phyloP scores from a whole-genome alignment of 1,284 basidiomycete genomes.

The Stygiomarasmius scandens region DNA sequence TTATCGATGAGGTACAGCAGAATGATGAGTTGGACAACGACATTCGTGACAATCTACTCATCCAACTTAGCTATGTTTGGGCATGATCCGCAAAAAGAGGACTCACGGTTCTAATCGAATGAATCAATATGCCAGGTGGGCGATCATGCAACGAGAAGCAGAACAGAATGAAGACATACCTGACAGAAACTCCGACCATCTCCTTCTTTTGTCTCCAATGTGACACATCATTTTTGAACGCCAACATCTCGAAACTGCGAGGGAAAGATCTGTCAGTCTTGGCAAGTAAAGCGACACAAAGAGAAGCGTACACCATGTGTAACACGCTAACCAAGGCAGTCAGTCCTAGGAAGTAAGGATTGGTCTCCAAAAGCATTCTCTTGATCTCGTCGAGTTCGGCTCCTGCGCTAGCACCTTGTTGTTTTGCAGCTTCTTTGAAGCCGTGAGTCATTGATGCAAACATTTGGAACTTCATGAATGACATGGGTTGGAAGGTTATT shows the following conservation, averaged over 20 bases:
- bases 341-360: slow-evolving; percentile 85
- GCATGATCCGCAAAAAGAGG: slow-evolving; percentile 7
- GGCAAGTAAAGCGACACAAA: slow-evolving; percentile 5
- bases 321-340: slow-evolving; percentile 84
- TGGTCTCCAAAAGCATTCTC: slow-evolving; percentile 92
- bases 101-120: slow-evolving; percentile 43
- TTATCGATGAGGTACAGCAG: slow-evolving; percentile 94
- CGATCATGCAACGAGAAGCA: neutral
- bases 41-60: slow-evolving; percentile 84
- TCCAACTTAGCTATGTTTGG: slow-evolving; percentile 10
- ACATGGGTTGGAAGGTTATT: slow-evolving; percentile 84
- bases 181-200: slow-evolving; percentile 81
- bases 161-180: slow-evolving; percentile 45
- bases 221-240: slow-evolving; percentile 91
- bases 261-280: neutral
- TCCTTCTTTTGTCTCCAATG: slow-evolving; percentile 95
- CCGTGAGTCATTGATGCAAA: slow-evolving; percentile 81
- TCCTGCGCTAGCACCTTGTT: slow-evolving; percentile 61
- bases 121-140: neutral
- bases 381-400: slow-evolving; percentile 93
- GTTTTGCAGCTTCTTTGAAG: slow-evolving; percentile 81
- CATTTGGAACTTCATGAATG: slow-evolving; percentile 84
- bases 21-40: slow-evolving; percentile 88
- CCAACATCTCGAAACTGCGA: slow-evolving; percentile 87
- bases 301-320: slow-evolving; percentile 75